phyloP scores from a whole-genome alignment of 2,329 filamentous ascomycete species.

The Coniella lustricola region DNA sequence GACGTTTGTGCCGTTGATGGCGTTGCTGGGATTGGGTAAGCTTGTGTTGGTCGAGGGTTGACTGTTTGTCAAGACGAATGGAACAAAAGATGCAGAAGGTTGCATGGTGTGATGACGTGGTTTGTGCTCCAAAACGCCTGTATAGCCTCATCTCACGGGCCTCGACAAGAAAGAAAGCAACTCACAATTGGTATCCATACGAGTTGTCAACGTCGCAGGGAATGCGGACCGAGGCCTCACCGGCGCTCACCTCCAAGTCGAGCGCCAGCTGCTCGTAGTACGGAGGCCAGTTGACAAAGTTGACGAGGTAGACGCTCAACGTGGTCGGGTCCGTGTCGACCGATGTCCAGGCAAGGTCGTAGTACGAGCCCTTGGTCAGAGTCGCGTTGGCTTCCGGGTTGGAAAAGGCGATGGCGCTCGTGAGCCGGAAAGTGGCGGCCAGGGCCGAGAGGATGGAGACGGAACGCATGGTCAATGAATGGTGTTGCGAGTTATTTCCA shows the following conservation, averaged over 20 bases:
- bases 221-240: conserved; percentile 27
- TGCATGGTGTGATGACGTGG: no score
- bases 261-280: conserved; percentile 30
- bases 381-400: conserved; percentile 29
- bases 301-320: conserved; percentile 36
- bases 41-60: no score
- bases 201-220: conserved; percentile 30
- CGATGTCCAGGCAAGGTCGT: conserved; percentile 29
- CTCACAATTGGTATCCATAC: conserved; percentile 33
- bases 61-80: no score
- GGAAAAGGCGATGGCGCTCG: conserved; percentile 25
- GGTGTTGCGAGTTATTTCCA: no score
- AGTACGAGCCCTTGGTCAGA: conserved; percentile 27
- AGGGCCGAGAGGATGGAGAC: conserved; percentile 15
- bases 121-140: no score
- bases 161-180: background rate
- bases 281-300: conserved; percentile 38
- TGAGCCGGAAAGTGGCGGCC: conserved; percentile 25
- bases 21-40: conserved; percentile 24
- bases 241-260: conserved; percentile 27
- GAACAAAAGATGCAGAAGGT: no score
- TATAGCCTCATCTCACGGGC: no score
- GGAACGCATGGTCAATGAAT: background rate
- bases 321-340: conserved; percentile 33
- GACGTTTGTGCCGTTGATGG: conserved; percentile 38